phyloP scores from a whole-genome alignment of 1,139 yeast species.

The Magnusiomyces sp. region DNA sequence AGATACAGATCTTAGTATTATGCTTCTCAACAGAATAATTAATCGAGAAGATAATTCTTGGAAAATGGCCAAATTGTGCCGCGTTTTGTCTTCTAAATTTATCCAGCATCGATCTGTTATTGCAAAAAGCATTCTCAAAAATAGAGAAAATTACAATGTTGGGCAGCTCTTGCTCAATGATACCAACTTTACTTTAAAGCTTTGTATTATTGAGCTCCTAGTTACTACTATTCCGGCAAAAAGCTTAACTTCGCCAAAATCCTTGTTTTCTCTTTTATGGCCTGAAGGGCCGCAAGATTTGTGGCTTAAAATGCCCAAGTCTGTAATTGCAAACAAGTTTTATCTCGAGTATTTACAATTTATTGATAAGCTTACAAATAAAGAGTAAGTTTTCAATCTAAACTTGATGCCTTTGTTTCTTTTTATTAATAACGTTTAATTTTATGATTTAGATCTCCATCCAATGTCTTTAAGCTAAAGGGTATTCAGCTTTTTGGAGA shows the following conservation, averaged over 20 bases:
- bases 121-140: slow-evolving; percentile 9
- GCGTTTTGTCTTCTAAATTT: slow-evolving; percentile 7
- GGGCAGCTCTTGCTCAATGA: slow-evolving; percentile 8
- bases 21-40: slow-evolving; percentile 11
- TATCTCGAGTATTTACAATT: slow-evolving; percentile 4
- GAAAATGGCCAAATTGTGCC: slow-evolving; percentile 14
- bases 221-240: slow-evolving; percentile 9
- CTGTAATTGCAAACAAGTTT: slow-evolving; percentile 3
- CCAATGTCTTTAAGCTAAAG: neutral
- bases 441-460: neutral
- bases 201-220: slow-evolving; percentile 11
- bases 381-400: slow-evolving; percentile 1
- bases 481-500: too few relatives aligned
- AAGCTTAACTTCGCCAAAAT: slow-evolving; percentile 9
- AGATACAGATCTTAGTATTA: slow-evolving; percentile 5
- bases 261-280: slow-evolving; percentile 10
- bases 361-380: neutral
- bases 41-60: slow-evolving; percentile 10
- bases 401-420: neutral
- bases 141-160: slow-evolving; percentile 1
- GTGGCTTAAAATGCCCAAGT: slow-evolving; percentile 9
- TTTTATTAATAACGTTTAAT: neutral
- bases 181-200: slow-evolving; percentile 10
- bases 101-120: slow-evolving; percentile 11
- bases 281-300: slow-evolving; percentile 5